These are phyloP conservation scores for Polyporus arcularius DNA, from an alignment of 768 basidiomycete genomes.

Conservation along the genomic window DNA sequence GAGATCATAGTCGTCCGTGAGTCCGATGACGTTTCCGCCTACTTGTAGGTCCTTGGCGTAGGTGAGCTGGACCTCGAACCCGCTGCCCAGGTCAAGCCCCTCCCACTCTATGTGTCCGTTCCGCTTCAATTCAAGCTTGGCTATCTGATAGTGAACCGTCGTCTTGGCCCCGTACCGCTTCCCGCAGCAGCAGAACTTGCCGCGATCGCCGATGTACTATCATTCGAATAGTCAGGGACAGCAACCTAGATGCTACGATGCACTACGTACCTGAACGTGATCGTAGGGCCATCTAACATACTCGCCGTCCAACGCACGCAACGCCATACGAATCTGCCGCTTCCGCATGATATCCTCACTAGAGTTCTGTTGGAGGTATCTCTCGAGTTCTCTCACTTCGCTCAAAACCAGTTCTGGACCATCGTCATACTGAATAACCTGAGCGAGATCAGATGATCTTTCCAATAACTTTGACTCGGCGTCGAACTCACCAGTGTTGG, in stretches of 20 bases:
- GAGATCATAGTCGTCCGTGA: conserved; percentile 66
- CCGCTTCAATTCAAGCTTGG: conserved; percentile 52
- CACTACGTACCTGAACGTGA: conserved; percentile 47
- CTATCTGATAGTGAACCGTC: conserved; percentile 45
- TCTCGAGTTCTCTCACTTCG: conserved; percentile 52
- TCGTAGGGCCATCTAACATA: conserved; percentile 65
- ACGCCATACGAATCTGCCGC: conserved; percentile 59
- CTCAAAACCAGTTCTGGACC: conserved; percentile 51
- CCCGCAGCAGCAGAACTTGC: conserved; percentile 45
- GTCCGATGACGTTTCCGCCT: conserved; percentile 56
- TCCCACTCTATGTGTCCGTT: conserved; percentile 54
- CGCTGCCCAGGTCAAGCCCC: conserved; percentile 61
- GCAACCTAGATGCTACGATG: neutral
- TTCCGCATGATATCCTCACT: conserved; percentile 46
- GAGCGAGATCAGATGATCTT: neutral
- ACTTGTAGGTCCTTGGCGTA: conserved; percentile 56
- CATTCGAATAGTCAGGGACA: neutral
- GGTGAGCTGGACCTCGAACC: conserved; percentile 60
- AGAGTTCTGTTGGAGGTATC: conserved; percentile 65
- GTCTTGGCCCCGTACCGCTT: conserved; percentile 53
- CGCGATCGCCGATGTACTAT: conserved; percentile 50
- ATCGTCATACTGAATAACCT: conserved; percentile 73
- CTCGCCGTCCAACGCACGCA: conserved; percentile 67
- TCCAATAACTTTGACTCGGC: neutral
- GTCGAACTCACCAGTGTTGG: conserved; percentile 55